Evolutionary conservation across 495 filamentous ascomycete species (phyloP), one percentile per base, ranked within the genome.

Genomic region (Entonaema liquescens): DNA sequence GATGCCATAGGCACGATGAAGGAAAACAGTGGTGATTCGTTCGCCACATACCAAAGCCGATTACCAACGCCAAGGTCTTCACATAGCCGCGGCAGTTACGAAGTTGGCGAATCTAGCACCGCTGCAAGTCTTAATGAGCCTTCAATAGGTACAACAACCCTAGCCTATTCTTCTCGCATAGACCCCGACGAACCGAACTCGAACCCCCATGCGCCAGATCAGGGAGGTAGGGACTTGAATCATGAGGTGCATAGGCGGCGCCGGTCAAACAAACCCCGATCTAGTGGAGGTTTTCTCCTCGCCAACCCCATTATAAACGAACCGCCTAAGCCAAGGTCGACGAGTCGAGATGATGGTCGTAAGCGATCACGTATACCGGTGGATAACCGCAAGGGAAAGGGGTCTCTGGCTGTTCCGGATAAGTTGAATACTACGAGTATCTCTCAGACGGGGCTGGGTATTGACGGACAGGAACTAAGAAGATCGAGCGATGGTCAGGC

Each of bases 251-350:
- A 68, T 38, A 70, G 65, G 40, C 60, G 65, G 57, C 74, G 66
- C 44, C 78, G 79, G 52, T 33, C 77, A 57, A 77, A 83, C 59
- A 84, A 81, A 68, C 76, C 79, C 33, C 76, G 82, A 17, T 74
- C 82, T 13, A 79, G 76, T 69, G 79, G 83, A 28, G 81, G 77
- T 9, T 85, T 85, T 60, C 79, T 85, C 50, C 82, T 85, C 8
- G 62, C 80, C 17, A 82, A 83, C 35, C 61, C 74, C n/a, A 31
- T 80, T 31, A 62, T 71, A 23, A 68, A 67, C 42, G 68, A 76
- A 54, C 35, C 47, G 17, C 38, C 66, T n/a, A 70, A 71, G 55
- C 42, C 36, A 15, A 59, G 15, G 1, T 49, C 68, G 25, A 33
- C 54, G 25, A 53, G 57, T n/a, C 70, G 65, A 33, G 70, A 66